Percentiles rank a stretch among this genome's conserved stretches.
phyloP scores from a whole-genome alignment of 495 filamentous ascomycete species.

The Lophiotrema nucula region DNA sequence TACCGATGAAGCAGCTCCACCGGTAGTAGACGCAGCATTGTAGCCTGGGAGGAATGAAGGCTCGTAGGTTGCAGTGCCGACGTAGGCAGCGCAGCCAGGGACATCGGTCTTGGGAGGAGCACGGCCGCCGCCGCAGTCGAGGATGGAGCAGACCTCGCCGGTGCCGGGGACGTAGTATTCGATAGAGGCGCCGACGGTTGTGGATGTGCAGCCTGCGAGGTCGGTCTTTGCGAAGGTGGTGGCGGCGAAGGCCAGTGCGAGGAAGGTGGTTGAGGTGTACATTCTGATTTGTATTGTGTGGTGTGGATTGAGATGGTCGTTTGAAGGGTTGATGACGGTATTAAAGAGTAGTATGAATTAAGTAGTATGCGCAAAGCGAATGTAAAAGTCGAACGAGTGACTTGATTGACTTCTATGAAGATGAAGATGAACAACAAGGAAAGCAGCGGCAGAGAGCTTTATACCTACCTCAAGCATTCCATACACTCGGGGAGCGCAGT shows the following conservation, averaged over 20 bases:
- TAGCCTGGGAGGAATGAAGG: constrained; percentile 45
- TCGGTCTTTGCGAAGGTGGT: constrained; percentile 48
- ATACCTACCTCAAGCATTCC: too few species aligned
- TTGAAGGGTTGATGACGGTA: not conserved
- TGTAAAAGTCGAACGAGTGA: not conserved
- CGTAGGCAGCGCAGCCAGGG: constrained; percentile 59
- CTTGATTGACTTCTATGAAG: too few species aligned
- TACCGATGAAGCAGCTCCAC: not conserved
- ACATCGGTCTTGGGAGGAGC: constrained; percentile 60
- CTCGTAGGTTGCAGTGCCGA: constrained; percentile 54
- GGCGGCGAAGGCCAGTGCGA: constrained; percentile 11
- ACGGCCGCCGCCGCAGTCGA: constrained; percentile 65
- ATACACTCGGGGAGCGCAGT: too few species aligned
- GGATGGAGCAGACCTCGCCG: constrained; percentile 59
- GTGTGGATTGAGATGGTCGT: not conserved
- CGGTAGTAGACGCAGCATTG: not conserved
- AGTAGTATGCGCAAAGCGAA: not conserved
- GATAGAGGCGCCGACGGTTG: constrained; percentile 43
- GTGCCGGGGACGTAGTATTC: constrained; percentile 51
- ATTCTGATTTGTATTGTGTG: constrained; percentile 5
- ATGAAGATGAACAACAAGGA: too few species aligned
- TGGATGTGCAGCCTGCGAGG: constrained; percentile 47
- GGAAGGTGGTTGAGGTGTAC: constrained; percentile 2
- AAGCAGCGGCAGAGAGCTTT: too few species aligned
- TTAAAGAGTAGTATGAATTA: not conserved